Base-by-base conservation (phyloP, 371 early-diverging fungal genomes). In the Actinomucor elegans region DNA sequence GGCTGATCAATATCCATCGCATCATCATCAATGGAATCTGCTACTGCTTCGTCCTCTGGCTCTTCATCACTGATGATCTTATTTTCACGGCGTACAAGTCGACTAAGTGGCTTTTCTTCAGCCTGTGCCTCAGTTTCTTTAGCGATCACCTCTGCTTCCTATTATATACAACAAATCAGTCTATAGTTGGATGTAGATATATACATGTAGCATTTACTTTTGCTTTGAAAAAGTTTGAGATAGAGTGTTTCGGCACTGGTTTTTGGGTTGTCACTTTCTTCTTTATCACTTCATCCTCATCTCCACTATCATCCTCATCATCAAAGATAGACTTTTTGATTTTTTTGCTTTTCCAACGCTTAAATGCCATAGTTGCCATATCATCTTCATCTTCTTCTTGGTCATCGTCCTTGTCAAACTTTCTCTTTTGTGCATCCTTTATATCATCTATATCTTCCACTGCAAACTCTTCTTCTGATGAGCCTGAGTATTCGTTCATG, bases 151-250 rank as follows among this genome's bases (percentile, higher is more conserved):
- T 29, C 37, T 15, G 20, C 31, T 49, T 35, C 24, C 36, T 33
- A 45, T 11, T n/a, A n/a, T n/a, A n/a, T n/a, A n/a, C n/a, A n/a
- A n/a, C n/a, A n/a, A n/a, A n/a, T n/a, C n/a, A n/a, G n/a, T n/a
- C n/a, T n/a, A n/a, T n/a, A n/a, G n/a, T n/a, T n/a, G n/a, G n/a
- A n/a, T n/a, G n/a, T n/a, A n/a, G n/a, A n/a, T n/a, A n/a, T n/a
- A 4, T 5, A 4, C 21, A 20, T 18, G 2, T 36, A 36, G 4
- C 12, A 17, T 32, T 41, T 51, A 55, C 60, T 42, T 52, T 57
- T 21, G 52, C 32, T 48, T 55, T 56, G 28, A 65, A 65, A 29
- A 65, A 65, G 24, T 60, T 57, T 5, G 55, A 56, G 35, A 65
- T 65, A 5, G 66, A 65, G 23, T 65, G 48, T 15, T 24, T 42